Evolutionary conservation across 2,329 filamentous ascomycete species (phyloP), one percentile per base, ranked within the genome.

Genomic region (Trichoderma oligosporum): DNA sequence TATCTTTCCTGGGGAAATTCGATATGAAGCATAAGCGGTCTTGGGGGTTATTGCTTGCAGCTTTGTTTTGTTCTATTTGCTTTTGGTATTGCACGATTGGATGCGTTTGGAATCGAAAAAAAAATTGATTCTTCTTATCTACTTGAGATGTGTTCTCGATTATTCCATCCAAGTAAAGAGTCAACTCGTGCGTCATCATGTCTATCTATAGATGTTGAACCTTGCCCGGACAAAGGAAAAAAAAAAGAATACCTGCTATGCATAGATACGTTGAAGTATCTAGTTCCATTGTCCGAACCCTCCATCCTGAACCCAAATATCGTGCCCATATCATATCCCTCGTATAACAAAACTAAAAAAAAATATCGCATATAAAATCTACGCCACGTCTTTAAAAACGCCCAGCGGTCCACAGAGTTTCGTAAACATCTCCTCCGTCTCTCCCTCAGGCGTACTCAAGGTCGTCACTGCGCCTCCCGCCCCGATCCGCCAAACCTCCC

Each of bases 391-490:
- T 53, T 64, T 62, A 48, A 84, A 82, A 3, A 81, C 71, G 1
- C 79, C 76, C 63, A 84, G 65, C 9, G 81, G 81, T 2, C 82
- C 82, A 48, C 77, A 79, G 48, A 90, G 72, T 73, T 92, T 93
- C 6, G 84, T 85, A 66, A 87, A 78, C 91, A 97, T 97, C 77
- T 97, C 94, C 60, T 95, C 89, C 73, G 86, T 87, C 76, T 97
- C 93, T 3, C 85, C 90, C 58, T 86, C 79, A 0, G 87, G 78
- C 2, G 87, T 89, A 69, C 91, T 96, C 58, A 96, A 77, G 22
- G 85, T 87, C 1, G 93, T 97, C 14, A 97, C 85, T 0, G 93
- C 93, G 1, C 93, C 94, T 1, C 93, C 94, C 5, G 93, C 93
- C 4, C 92, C 93, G 35, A 97, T 84, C 38, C 83, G 82, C 93